Conservation (phyloP, 2,329 filamentous ascomycete genomes). For the Pezicula neosporulosa region DNA sequence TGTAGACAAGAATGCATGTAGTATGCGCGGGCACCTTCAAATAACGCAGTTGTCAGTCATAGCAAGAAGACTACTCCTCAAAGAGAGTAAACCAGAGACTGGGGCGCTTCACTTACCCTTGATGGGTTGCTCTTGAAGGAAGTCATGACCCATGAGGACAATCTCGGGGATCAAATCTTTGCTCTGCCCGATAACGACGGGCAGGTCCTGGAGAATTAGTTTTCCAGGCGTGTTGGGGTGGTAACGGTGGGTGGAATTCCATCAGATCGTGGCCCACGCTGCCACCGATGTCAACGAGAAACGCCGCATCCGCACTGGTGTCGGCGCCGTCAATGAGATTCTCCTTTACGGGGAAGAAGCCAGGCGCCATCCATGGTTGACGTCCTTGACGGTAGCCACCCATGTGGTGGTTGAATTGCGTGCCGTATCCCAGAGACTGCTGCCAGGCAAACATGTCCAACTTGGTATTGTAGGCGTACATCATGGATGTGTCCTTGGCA, state of each 20-base stretch:
- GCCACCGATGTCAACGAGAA: conserved; percentile 6
- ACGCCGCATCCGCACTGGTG: not conserved
- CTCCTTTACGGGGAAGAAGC: not conserved
- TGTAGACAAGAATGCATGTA: conserved; percentile 25
- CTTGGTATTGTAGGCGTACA: too few species aligned
- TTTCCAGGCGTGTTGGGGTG: not conserved
- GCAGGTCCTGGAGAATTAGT: conserved; percentile 4
- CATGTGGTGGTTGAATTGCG: not conserved
- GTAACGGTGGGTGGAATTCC: not conserved
- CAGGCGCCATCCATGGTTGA: not conserved
- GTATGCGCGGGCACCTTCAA: conserved; percentile 13
- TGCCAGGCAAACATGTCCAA: too few species aligned
- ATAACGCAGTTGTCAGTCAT: not conserved
- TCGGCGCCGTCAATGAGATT: not conserved
- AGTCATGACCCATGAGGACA: conserved; percentile 24
- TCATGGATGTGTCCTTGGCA: too few species aligned
- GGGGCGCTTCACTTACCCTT: conserved; percentile 1
- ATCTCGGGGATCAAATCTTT: conserved; percentile 11
- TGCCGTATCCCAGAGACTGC: too few species aligned
- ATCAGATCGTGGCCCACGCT: conserved; percentile 2
- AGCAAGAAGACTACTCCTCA: not conserved
- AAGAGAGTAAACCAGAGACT: not conserved
- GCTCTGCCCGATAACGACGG: not conserved
- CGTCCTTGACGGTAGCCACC: not conserved
- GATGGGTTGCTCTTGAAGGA: conserved; percentile 29